Base-by-base conservation (phyloP, 352 stramenopile genomes). In the Pythium apleroticum region DNA sequence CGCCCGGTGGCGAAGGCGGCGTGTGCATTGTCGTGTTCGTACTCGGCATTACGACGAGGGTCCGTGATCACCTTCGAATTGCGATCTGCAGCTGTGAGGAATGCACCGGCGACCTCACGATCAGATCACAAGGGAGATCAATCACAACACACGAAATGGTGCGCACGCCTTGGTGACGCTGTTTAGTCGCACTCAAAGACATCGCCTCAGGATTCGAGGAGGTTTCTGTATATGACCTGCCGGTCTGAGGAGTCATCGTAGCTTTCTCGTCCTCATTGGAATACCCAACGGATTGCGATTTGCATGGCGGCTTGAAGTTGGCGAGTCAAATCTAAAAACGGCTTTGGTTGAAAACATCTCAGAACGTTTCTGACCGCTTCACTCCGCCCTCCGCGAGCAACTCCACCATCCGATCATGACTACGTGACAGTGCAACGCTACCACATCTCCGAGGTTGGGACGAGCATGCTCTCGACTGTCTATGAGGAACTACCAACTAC, bases 71-170 rank as follows among this genome's bases (percentile, higher is more conserved):
- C 25, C 14, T 20, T 56, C 28, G 33, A 58, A 58, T 58, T 37
- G n/a, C 20, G 30, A 58, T 58, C 10, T 58, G 52, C 52, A 58
- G 52, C 52, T 58, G 52, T 58, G 52, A 45, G 11, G 52, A n/a
- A 48, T 7, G 37, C 30, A 19, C 28, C 30, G 25, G 4, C 19
- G 50, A 17, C 30, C n/a, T 49, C 41, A 25, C 41, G 41, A 10
- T 15, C 41, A 49, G 41, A 49, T 49, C 41, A 19, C n/a, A 11
- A 49, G 25, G 17, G 19, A n/a, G n/a, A n/a, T n/a, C 41, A 19
- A 15, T 49, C 10, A 25, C 41, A 25, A 25, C 41, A 49, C 19
- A 9, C 24, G 41, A 25, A 19, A 12, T 41, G 35, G 6, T 1
- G 8, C 10, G 31, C 31, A 37, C 14, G 35, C 14, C 35, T 41